A percentile compares a stretch with the other conserved stretches of the same genome.
phyloP scores from a whole-genome alignment of 2,329 filamentous ascomycete genomes.

The Pseudocercospora cruenta region DNA sequence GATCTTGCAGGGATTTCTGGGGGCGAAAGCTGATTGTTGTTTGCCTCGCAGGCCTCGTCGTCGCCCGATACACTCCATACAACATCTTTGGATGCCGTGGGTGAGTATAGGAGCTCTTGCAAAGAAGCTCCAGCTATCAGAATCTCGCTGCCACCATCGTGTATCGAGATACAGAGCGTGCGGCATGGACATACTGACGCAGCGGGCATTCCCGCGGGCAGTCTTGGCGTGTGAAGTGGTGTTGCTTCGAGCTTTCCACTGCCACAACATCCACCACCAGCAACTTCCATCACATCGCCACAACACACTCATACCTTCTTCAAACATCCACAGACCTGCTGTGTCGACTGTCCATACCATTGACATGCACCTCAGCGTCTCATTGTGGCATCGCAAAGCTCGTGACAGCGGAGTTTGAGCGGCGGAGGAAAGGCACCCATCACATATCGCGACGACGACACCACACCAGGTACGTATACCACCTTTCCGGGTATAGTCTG shows the following conservation, averaged over 20 bases:
- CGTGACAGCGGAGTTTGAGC: not conserved
- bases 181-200: not conserved
- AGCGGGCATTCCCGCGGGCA: not conserved
- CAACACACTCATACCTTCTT: slow-evolving; percentile 1
- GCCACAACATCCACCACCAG: not conserved
- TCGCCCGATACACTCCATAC: not conserved
- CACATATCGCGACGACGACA: not conserved
- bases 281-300: slow-evolving; percentile 1
- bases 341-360: not conserved
- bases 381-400: not conserved
- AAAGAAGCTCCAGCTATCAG: not conserved
- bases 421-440: not conserved
- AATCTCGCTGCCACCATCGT: not conserved
- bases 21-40: not conserved
- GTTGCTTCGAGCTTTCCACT: slow-evolving; percentile 3
- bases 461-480: not conserved
- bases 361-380: not conserved
- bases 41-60: not conserved
- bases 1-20: not conserved
- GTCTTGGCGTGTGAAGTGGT: not conserved
- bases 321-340: not conserved
- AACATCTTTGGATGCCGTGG: not conserved
- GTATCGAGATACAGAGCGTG: not conserved
- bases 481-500: not conserved
- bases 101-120: not conserved